Base-by-base conservation (phyloP, 345 rosid species). In the Arabidopsis suecica region DNA sequence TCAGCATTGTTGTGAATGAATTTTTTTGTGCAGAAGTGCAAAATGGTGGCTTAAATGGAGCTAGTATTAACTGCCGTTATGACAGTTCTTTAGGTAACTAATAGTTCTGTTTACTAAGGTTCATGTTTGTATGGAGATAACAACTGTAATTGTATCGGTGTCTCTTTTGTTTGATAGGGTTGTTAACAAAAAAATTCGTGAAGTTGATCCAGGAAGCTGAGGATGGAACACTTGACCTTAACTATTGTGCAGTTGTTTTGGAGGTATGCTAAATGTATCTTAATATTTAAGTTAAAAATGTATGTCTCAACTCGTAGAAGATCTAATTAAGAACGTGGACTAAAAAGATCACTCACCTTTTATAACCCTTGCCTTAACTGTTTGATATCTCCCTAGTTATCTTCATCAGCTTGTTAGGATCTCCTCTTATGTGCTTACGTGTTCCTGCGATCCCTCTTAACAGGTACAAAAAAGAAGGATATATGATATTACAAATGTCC, bases 401-500 rank as follows among this genome's bases (percentile, higher is more conserved):
- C 14, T 57, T 55, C 49, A 66, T 38, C 61, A 55, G 34, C 41
- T 67, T 67, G 7, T 77, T 42, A 22, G 38, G 18, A 75, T 36
- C 66, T 36, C 6, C 5, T 77, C 36, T 71, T 48, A 68, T 61
- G 69, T 63, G 32, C 25, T 25, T 25, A 25, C 28, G 28, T 25
- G 3, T 25, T 28, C 30, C 7, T 54, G 49, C 32, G 70, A 32
- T 67, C 76, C 49, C 22, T 69, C 65, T 67, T 61, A 9, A 65
- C 82, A 88, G 97, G 97, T 91, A 36, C 94, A 91, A 69, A 91
- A 91, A 81, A 85, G 97, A 83, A 88, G 94, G 82, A 91, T 91
- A 77, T 88, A 91, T 77, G 97, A 91, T 78, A 91, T 86, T 51
- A 91, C 97, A 68, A 91, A 91, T 84, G 94, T 91, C 25, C 86